Evolutionary conservation across 192 early-diverging fungal genomes (phyloP), one percentile per base, ranked within the genome.

Genomic region (Chytriomyces confervae): DNA sequence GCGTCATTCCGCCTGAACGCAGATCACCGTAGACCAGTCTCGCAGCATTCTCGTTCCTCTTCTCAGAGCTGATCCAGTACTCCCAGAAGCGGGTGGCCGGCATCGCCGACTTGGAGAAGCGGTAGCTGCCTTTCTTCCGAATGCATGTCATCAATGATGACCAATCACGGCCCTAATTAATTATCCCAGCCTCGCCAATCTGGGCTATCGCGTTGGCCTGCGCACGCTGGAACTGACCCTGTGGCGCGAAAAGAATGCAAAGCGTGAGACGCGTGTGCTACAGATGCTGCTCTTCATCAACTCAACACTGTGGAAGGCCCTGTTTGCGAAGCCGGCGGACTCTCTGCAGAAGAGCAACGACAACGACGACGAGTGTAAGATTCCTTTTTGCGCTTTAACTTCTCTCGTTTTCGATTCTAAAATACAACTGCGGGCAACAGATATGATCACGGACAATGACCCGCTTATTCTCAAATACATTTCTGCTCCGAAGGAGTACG

Each of bases 401-500:
- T 44, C 45, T 84, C 16, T 9, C 48, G 50, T 47, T 57, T 10
- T 36, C 36, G 36, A 36, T 36, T 36, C 63, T 43, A 61, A 23
- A 61, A 45, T 27, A 36, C 36, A 36, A 36, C 36, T 36, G 44
- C 64, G 62, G 29, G 6, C 74, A 10, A 53, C 78, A 96, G 95
- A 98, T 80, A 99, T 99, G 98, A 96, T 99, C 44, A 95, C 92
- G n/a, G 98, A 99, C 81, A 98, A 98, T 76, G 97, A 99, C 61
- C 97, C 97, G 2, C 72, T 91, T 5, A 85, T 98, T 53, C 91
- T 91, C 45, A 93, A 91, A 80, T 98, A 93, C 82, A 95, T 99
- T 50, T 95, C 95, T 7, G 91, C 97, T 7, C 98, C 98, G 5
- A 94, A 93, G 75, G 98, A 99, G 79, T 86, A 97, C 77, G 89